These are phyloP conservation scores for Tricholoma saponaceum DNA, from an alignment of 768 basidiomycete species.

Conservation along the genomic window DNA sequence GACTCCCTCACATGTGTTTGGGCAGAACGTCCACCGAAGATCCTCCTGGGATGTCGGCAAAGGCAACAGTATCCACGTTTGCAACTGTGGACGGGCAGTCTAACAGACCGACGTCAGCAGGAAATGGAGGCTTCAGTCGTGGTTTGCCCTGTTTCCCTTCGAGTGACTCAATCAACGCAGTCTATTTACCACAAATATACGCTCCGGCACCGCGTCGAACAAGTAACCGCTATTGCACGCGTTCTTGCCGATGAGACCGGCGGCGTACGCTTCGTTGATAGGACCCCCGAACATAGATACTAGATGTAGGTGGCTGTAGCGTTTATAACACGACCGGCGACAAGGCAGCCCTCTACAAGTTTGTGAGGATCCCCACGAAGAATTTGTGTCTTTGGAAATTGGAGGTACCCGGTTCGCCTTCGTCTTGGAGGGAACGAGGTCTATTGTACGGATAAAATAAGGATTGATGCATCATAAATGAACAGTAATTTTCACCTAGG, in stretches of 20 bases:
- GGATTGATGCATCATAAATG: background rate
- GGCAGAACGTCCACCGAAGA: slow-evolving; percentile 93
- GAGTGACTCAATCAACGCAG: slow-evolving; percentile 92
- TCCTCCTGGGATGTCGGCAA: slow-evolving; percentile 94
- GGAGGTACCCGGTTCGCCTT: slow-evolving; percentile 98
- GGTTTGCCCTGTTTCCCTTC: slow-evolving; percentile 99
- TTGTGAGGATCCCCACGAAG: slow-evolving; percentile 98
- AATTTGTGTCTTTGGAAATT: slow-evolving; percentile 99
- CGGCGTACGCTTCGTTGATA: slow-evolving; percentile 92
- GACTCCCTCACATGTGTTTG: slow-evolving; percentile 79
- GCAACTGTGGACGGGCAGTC: slow-evolving; percentile 97
- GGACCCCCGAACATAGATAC: slow-evolving; percentile 97
- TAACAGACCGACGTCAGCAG: slow-evolving; percentile 96
- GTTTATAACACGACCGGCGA: slow-evolving; percentile 97
- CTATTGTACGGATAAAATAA: slow-evolving; percentile 31
- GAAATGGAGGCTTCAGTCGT: slow-evolving; percentile 96
- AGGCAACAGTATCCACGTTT: slow-evolving; percentile 97
- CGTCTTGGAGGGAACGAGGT: slow-evolving; percentile 95
- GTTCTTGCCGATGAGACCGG: slow-evolving; percentile 84
- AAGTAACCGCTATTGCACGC: slow-evolving; percentile 88
- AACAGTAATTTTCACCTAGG: slow-evolving; percentile 48
- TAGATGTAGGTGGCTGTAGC: slow-evolving; percentile 99
- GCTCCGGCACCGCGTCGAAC: slow-evolving; percentile 98
- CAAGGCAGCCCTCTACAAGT: slow-evolving; percentile 94
- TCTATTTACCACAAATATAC: slow-evolving; percentile 99